Evolutionary conservation across 768 basidiomycete genomes (phyloP), one percentile per base, ranked within the genome.

Genomic region (Pleurotus sapidus): DNA sequence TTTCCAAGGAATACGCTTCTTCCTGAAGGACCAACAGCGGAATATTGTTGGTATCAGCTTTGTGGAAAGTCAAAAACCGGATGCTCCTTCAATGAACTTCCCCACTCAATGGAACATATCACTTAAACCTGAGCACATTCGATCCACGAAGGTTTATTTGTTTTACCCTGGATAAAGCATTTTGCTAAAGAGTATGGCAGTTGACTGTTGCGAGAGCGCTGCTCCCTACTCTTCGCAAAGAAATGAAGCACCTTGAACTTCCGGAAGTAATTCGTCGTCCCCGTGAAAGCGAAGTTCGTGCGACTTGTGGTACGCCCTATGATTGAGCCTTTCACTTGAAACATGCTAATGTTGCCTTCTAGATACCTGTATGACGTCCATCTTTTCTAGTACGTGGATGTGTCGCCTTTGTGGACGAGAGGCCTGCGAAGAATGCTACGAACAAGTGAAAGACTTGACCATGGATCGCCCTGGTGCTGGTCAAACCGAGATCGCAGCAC

Each of bases 311-410:
- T 92, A 67, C 56, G 86, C 23, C 45, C 42, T 49, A 11, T 49
- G 12, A 39, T 53, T 12, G 37, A 49, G 27, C 11, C 23, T 9
- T 9, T 17, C 8, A 5, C 43, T 60, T 46, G 15, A 8, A 23
- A 9, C 18, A 11, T 57, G 17, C 64, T 17, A 53, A 57, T 23
- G 0, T 9, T n/a, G 40, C 48, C 59, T 57, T 18, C 17, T 67
- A 96, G 94, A 97, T 71, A 93, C 90, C 1, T 97, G 95, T 70
- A 90, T 93, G 80, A 95, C 93, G 4, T 95, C 94, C 11, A 85
- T 96, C 57, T 96, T 96, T 70, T 88, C 89, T 5, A 86, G 84
- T 57, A 89, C 86, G 27, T 96, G 91, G 86, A 90, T 95, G 83
- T 96, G 94, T 68, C 81, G 89, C n/a, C 67, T 84, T 39, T 98